These are phyloP conservation scores for Sideroxylon spinosum DNA, from an alignment of 179 eudicot genomes.

Conservation along the genomic window DNA sequence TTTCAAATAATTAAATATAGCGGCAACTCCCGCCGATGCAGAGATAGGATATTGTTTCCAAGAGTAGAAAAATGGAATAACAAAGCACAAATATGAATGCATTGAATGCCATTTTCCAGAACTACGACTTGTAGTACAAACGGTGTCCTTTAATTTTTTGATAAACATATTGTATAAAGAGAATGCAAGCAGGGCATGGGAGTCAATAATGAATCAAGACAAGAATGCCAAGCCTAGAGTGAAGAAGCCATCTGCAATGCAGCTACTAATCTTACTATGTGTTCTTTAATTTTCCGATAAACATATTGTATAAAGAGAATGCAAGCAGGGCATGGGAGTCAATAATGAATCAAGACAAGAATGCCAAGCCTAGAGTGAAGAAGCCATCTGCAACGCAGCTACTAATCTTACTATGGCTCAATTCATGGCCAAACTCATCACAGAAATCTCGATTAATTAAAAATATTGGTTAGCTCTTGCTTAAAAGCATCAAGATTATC, in stretches of 20 bases:
- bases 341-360: not conserved
- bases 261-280: not conserved
- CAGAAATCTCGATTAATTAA: not conserved
- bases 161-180: not conserved
- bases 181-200: not conserved
- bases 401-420: not conserved
- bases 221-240: not conserved
- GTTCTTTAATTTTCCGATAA: not conserved
- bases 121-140: not conserved
- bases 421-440: conserved; percentile 5
- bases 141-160: not conserved
- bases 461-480: conserved; percentile 9
- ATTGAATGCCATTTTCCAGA: not conserved
- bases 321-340: not conserved
- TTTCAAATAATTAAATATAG: too few species aligned
- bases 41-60: not conserved
- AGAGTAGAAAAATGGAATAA: not conserved
- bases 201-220: conserved; percentile 1
- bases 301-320: not conserved
- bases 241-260: not conserved
- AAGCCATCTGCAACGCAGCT: not conserved
- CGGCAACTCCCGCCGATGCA: not conserved
- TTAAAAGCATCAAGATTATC: not conserved
- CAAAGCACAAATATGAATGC: not conserved
- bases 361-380: conserved; percentile 5